Percentiles rank a stretch among this genome's conserved stretches.
These are phyloP conservation scores for Oryza meridionalis DNA, from an alignment of 176 grass and related monocot species.

Conservation along the genomic window DNA sequence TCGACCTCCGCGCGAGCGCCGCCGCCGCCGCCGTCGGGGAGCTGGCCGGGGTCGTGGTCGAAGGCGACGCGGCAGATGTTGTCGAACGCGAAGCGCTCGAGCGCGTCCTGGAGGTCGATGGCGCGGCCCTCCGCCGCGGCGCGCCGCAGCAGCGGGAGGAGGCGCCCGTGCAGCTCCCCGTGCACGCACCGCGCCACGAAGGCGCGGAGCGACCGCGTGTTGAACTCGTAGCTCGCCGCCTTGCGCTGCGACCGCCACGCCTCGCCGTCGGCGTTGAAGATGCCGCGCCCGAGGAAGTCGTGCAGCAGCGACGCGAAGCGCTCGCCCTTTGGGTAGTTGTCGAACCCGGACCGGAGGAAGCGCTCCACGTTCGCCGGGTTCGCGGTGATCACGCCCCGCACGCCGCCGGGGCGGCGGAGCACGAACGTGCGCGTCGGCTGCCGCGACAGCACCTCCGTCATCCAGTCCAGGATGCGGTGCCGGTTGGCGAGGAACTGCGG, in stretches of 20 bases:
- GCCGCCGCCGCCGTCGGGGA: neutral
- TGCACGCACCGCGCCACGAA: slow-evolving; percentile 69
- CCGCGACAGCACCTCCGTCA: slow-evolving; percentile 38
- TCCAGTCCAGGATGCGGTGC: slow-evolving; percentile 60
- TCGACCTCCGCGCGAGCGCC: neutral
- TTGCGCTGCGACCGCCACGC: slow-evolving; percentile 66
- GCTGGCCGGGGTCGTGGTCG: slow-evolving; percentile 57
- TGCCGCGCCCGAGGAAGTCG: slow-evolving; percentile 65
- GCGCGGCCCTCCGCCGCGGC: neutral
- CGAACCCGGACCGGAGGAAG: slow-evolving; percentile 50
- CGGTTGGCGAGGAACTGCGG: slow-evolving; percentile 67
- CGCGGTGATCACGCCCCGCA: slow-evolving; percentile 52
- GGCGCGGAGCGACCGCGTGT: slow-evolving; percentile 62
- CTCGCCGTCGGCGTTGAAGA: slow-evolving; percentile 77
- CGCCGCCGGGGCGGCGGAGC: slow-evolving; percentile 58
- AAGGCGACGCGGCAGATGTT: slow-evolving; percentile 78
- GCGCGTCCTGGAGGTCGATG: slow-evolving; percentile 67
- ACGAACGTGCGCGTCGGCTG: slow-evolving; percentile 50
- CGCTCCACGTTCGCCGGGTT: slow-evolving; percentile 61
- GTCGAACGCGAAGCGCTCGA: slow-evolving; percentile 73
- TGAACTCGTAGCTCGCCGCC: slow-evolving; percentile 79
- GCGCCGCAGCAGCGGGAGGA: slow-evolving; percentile 54
- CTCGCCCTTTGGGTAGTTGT: slow-evolving; percentile 64
- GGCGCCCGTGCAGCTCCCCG: slow-evolving; percentile 55
- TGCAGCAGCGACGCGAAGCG: slow-evolving; percentile 41